Evolutionary conservation across 1,139 yeast species (phyloP), one percentile per base, ranked within the genome.

Genomic region (Scheffersomyces quercinus): DNA sequence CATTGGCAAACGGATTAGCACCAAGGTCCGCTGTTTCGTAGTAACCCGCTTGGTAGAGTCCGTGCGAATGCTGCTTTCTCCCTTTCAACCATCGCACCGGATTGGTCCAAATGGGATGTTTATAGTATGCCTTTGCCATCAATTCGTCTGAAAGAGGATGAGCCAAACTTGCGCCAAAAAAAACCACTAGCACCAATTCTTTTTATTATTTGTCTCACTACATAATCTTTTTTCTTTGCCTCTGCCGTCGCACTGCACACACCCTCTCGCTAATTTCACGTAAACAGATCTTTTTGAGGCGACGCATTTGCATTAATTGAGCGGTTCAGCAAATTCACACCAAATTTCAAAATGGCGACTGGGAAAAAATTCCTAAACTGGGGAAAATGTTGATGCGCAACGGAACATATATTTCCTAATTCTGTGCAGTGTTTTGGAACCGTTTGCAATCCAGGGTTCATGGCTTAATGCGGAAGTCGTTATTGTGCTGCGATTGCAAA

Each of bases 81-180:
- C 48, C 45, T 15, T 47, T 46, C 15, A 63, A 46, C 60, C 65
- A 62, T 34, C 51, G 49, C n/a, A 48, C 47, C 1, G 70, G 70
- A 37, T 58, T 59, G n/a, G 43, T 44, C 14, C 65, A 40, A 26
- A 63, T 31, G 3, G 69, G 68, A 42, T 64, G 68, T 20, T 54
- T 51, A 16, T 41, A 38, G 38, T 49, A 50, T n/a, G 36, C 13
- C 36, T 26, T 30, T 13, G 26, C 28, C 37, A 26, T 38, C 26
- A 20, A 5, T 20, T 20, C 26, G 26, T 20, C 26, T 20, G 26
- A 20, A 20, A 20, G 26, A 20, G 26, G 26, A 20, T 20, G 26
- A 20, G 26, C 16, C 28, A 35, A 16, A 16, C 20, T 16, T 5
- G 20, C 26, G 26, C 26, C 26, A 20, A 20, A 20, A 44, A 53